These are phyloP conservation scores for Meripilus lineatus DNA, from an alignment of 1,284 basidiomycete species.

Conservation along the genomic window DNA sequence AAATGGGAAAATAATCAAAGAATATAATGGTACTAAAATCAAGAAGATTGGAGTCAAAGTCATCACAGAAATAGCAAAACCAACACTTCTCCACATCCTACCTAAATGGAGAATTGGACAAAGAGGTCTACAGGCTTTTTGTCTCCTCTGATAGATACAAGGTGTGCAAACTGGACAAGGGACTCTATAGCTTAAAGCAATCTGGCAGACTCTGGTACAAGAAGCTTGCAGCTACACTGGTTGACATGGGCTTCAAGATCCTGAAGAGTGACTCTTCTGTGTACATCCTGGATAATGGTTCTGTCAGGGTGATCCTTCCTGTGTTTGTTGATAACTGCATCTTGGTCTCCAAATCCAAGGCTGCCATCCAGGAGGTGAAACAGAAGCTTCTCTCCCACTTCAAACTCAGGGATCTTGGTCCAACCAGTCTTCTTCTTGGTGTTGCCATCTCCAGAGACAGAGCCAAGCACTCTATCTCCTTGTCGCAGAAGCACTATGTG, in stretches of 20 bases:
- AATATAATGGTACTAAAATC: too few relatives aligned
- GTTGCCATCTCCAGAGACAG: conserved; percentile 22
- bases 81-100: conserved; percentile 25
- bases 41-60: too few relatives aligned
- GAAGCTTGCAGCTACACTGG: conserved; percentile 15
- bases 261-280: conserved; percentile 1
- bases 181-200: conserved; percentile 36
- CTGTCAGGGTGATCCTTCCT: conserved; percentile 14
- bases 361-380: conserved; percentile 10
- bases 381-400: conserved; percentile 13
- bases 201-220: conserved; percentile 31
- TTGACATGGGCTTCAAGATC: conserved; percentile 15
- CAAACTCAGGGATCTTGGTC: conserved; percentile 20
- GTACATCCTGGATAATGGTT: conserved; percentile 3
- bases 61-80: too few relatives aligned
- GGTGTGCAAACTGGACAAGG: conserved; percentile 17
- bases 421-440: conserved; percentile 19
- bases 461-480: conserved; percentile 11
- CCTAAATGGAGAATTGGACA: conserved; percentile 16
- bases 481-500: conserved; percentile 25
- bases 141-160: not conserved
- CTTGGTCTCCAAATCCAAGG: conserved; percentile 8
- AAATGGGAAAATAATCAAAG: too few relatives aligned
- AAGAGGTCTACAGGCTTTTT: conserved; percentile 17
- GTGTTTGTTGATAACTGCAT: conserved; percentile 22